A percentile compares a stretch with the other conserved stretches of the same genome.
Conservation (phyloP, 106 monocot genomes). For the Phalaenopsis equestris region DNA sequence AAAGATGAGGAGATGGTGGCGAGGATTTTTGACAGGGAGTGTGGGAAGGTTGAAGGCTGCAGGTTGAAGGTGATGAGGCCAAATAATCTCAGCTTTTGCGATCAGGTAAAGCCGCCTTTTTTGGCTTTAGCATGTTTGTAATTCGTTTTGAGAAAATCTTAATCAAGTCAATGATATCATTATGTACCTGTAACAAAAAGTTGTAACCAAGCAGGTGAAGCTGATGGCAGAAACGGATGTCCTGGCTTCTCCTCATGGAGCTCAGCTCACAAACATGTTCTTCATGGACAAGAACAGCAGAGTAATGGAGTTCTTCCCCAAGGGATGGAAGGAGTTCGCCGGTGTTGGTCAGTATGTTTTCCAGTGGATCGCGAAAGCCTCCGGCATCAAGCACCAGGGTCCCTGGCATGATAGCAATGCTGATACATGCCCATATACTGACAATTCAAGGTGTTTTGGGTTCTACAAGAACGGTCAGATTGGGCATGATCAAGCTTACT, state of each 20-base stretch:
- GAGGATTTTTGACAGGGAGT: conserved; percentile 22
- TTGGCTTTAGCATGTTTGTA: background rate
- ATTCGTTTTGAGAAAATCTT: too few relatives aligned
- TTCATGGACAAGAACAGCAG: conserved; percentile 83
- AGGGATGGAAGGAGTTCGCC: conserved; percentile 60
- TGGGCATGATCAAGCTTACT: too few relatives aligned
- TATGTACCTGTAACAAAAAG: too few relatives aligned
- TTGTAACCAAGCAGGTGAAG: too few relatives aligned
- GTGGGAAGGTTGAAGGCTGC: conserved; percentile 32
- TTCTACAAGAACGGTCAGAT: too few relatives aligned
- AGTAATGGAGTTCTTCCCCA: conserved; percentile 54
- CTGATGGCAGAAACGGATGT: conserved; percentile 61
- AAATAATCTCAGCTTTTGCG: conserved; percentile 34
- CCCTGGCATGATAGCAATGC: too few relatives aligned
- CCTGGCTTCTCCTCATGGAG: conserved; percentile 57
- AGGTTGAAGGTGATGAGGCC: conserved; percentile 21
- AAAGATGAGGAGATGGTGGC: conserved; percentile 13
- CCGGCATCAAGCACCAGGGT: too few relatives aligned
- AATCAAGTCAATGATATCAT: too few relatives aligned
- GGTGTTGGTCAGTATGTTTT: conserved; percentile 27
- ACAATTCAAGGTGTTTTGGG: too few relatives aligned
- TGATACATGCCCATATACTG: too few relatives aligned
- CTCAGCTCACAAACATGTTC: conserved; percentile 71
- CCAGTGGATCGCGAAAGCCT: too few relatives aligned
- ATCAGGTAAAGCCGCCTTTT: conserved; percentile 35